These are phyloP conservation scores for Musa troglodytarum DNA, from an alignment of 176 grass and related monocot species.

Conservation along the genomic window DNA sequence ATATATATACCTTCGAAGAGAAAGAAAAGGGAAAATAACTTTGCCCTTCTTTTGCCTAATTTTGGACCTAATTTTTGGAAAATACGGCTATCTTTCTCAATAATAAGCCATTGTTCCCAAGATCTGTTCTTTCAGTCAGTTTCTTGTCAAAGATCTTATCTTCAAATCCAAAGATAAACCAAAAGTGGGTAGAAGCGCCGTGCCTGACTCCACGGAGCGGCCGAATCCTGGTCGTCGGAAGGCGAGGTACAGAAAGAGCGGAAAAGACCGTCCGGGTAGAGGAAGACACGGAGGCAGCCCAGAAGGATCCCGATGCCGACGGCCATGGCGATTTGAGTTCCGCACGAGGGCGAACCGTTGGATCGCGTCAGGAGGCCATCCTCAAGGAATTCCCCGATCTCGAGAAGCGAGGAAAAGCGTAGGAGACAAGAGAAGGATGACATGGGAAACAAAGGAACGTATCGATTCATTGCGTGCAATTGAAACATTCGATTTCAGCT, in stretches of 20 bases:
- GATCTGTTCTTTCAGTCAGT: too few relatives aligned
- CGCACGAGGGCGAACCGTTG: conserved; percentile 47
- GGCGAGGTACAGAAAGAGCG: conserved; percentile 10
- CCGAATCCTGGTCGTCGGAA: background rate
- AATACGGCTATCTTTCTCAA: too few relatives aligned
- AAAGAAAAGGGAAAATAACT: too few relatives aligned
- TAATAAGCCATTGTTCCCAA: too few relatives aligned
- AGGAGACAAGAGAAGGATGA: background rate
- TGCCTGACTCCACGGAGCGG: conserved; percentile 35
- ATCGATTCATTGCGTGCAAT: too few relatives aligned
- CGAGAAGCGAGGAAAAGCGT: background rate
- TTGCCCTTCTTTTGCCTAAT: too few relatives aligned
- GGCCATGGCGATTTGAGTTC: conserved; percentile 64
- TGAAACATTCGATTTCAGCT: background rate
- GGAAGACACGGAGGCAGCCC: conserved; percentile 65
- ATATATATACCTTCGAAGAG: too few relatives aligned
- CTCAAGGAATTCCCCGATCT: background rate
- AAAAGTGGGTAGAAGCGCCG: background rate
- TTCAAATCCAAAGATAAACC: background rate
- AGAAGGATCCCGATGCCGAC: conserved; percentile 61
- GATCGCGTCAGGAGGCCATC: conserved; percentile 68
- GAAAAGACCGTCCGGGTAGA: conserved; percentile 76
- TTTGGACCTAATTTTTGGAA: too few relatives aligned
- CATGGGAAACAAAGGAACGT: too few relatives aligned
- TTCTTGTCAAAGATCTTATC: conserved; percentile 7